Percentiles rank a stretch among this genome's conserved stretches.
phyloP scores from a whole-genome alignment of 345 rosid species.

The Eucalyptus virginea region DNA sequence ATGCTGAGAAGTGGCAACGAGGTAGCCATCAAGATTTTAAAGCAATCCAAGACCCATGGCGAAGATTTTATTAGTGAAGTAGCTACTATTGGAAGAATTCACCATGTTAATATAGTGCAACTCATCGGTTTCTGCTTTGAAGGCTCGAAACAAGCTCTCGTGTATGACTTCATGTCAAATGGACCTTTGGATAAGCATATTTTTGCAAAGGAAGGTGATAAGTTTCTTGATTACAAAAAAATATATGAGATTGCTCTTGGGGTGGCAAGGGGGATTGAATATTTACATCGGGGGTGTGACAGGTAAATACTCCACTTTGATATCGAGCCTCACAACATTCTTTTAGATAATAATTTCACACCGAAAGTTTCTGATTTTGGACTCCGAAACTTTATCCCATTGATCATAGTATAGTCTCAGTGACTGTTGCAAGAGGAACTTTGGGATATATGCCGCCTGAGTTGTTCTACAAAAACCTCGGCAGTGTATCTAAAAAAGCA shows the following conservation, averaged over 20 bases:
- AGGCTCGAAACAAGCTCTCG: background rate
- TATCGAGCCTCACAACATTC: background rate
- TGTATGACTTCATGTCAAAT: background rate
- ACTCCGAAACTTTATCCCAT: background rate
- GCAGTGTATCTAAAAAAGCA: background rate
- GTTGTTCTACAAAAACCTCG: background rate
- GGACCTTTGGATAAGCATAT: background rate
- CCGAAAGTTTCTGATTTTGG: background rate
- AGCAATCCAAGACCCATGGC: background rate
- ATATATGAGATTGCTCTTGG: background rate
- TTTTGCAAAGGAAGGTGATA: background rate
- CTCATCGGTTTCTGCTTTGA: background rate
- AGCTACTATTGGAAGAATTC: background rate
- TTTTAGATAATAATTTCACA: too few relatives aligned
- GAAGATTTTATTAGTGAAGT: background rate
- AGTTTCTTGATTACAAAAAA: background rate
- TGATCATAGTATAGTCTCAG: background rate
- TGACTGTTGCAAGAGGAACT: background rate
- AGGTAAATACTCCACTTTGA: background rate
- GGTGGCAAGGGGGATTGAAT: background rate
- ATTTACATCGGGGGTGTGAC: background rate
- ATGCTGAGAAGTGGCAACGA: accelerated
- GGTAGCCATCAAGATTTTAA: background rate
- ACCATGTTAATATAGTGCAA: background rate
- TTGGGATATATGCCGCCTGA: background rate